Percentiles rank a stretch among this genome's conserved stretches.
phyloP scores from a whole-genome alignment of 306 rosid species.

The Casuarina equisetifolia region DNA sequence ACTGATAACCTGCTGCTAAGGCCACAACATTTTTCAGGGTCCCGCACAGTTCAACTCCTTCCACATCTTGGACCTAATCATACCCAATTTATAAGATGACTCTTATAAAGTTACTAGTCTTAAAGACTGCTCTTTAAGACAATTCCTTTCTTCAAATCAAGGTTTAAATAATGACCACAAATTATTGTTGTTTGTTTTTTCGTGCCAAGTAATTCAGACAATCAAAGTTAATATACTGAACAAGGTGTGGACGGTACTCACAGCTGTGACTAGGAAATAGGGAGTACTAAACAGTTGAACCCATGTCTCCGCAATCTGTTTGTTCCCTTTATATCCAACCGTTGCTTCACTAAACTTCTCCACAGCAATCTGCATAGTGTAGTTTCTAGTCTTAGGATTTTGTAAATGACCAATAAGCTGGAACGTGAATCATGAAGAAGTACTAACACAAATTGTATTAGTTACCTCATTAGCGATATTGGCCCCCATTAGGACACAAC shows the following conservation, averaged over 20 bases:
- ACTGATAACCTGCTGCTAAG: conserved; percentile 76
- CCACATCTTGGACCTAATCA: conserved; percentile 73
- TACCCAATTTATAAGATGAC: background rate
- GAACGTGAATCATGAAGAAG: background rate
- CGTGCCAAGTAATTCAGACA: background rate
- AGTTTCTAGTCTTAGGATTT: conserved; percentile 11
- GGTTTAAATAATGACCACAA: background rate
- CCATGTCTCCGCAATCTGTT: conserved; percentile 82
- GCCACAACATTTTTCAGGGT: conserved; percentile 91
- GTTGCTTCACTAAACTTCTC: conserved; percentile 99
- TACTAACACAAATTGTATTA: background rate
- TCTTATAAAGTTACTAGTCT: background rate
- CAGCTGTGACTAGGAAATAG: conserved; percentile 77
- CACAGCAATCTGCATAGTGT: conserved; percentile 58
- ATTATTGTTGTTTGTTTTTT: background rate
- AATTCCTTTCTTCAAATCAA: background rate
- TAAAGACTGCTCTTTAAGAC: background rate
- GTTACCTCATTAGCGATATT: conserved; percentile 87
- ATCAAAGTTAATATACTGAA: conserved; percentile 5
- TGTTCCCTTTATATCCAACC: conserved; percentile 71
- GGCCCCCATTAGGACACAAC: conserved; percentile 93
- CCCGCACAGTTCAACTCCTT: conserved; percentile 95
- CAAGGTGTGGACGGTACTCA: conserved; percentile 38
- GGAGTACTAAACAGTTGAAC: conserved; percentile 83
- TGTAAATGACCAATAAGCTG: conserved; percentile 1